phyloP scores from a whole-genome alignment of 2,329 filamentous ascomycete genomes.

The Didymella lethalis region DNA sequence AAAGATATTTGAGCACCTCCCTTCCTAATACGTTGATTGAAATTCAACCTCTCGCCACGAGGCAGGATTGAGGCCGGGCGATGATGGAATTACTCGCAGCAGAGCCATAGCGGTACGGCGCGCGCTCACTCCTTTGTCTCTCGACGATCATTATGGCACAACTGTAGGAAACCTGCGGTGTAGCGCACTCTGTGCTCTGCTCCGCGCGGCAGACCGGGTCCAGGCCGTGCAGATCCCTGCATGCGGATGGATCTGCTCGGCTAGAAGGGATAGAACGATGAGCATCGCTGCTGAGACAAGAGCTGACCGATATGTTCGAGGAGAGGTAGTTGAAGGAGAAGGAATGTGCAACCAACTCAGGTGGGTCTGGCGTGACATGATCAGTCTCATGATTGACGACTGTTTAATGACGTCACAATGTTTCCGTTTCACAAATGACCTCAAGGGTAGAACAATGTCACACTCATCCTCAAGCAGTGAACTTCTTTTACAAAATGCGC shows the following conservation, averaged over 20 bases:
- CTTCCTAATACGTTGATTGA: too few species aligned
- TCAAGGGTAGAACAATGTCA: background rate
- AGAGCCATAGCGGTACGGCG: conserved; percentile 1
- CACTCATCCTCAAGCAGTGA: background rate
- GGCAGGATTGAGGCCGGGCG: background rate
- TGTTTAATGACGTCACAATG: conserved; percentile 6
- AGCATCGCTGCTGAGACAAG: background rate
- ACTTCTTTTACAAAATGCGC: conserved; percentile 21
- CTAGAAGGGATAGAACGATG: background rate
- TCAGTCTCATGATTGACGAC: conserved; percentile 12
- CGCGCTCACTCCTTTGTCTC: background rate
- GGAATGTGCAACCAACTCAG: background rate
- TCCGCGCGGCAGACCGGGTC: background rate
- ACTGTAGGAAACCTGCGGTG: background rate
- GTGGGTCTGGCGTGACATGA: conserved; percentile 10
- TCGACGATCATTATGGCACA: background rate
- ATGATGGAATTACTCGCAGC: background rate
- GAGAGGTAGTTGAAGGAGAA: background rate
- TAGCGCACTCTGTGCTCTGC: background rate
- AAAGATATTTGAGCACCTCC: background rate
- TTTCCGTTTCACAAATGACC: background rate
- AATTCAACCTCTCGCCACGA: background rate
- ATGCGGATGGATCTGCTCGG: background rate
- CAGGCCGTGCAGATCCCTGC: background rate
- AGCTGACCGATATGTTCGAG: too few species aligned